Base-by-base conservation (phyloP, 208 protist genomes). In the Spongospora subterranea region DNA sequence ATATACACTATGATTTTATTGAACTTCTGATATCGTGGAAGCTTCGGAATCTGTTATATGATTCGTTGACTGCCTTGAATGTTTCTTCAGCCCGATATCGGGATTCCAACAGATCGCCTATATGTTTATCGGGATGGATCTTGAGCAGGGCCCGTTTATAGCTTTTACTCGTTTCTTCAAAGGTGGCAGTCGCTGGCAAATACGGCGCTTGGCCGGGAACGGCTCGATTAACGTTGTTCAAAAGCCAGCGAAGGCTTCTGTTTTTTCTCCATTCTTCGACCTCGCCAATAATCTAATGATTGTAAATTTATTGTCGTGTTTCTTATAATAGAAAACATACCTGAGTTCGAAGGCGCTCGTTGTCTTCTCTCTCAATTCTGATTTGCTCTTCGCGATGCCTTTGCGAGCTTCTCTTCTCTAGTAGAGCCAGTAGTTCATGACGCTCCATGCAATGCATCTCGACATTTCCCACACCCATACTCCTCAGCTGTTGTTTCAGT, bases 111-210 rank as follows among this genome's bases (percentile, higher is more conserved):
- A 20, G 6, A 13, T 13, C 35, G 35, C 71, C n/a, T 6, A 82
- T 82, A 82, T 82, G 71, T 35, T 82, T 82, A 82, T 82, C 71
- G 35, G 71, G 71, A 43, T 82, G 71, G 71, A 82, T 82, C 71
- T 82, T 82, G 35, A 82, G 71, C 71, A 82, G 71, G 13, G 71
- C n/a, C 71, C 71, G 71, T n/a, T 82, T 82, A n/a, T 82, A 82
- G 35, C 11, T 20, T n/a, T 82, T 82, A n/a, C 17, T 45, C 17
- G 35, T 43, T n/a, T 35, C 40, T 43, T 82, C 71, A 43, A 82
- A 82, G 17, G 71, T 45, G 6, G 71, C 71, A 43, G 6, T 82
- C 6, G 71, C 71, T 43, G 71, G n/a, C n/a, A 82, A 43, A 43
- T 82, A 82, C 6, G 17, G n/a, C 17, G 17, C n/a, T n/a, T 82